Evolutionary conservation across 2,329 filamentous ascomycete species (phyloP).

Genomic region (Sarocladiaceae sp.): DNA sequence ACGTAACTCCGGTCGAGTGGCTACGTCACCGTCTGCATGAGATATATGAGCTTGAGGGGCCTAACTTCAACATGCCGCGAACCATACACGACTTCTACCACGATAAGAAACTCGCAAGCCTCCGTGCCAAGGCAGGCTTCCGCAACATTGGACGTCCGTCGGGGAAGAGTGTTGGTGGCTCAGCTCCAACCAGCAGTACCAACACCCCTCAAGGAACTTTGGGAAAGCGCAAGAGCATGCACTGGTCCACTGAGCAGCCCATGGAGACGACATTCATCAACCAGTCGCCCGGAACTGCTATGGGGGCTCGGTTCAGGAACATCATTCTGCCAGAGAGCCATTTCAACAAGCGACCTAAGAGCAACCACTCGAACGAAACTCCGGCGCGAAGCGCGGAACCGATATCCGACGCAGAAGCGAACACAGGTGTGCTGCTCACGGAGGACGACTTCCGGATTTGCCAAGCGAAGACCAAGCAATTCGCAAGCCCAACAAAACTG

Average conservation of each 20-base stretch:
- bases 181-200: conserved; percentile 16
- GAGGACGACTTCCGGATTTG: conserved; percentile 47
- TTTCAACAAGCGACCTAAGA: conserved; percentile 10
- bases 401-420: conserved; percentile 50
- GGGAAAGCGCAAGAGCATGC: conserved; percentile 24
- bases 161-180: conserved; percentile 29
- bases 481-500: conserved; percentile 41
- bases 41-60: conserved; percentile 36
- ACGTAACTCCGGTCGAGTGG: conserved; percentile 51
- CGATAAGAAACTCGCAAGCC: conserved; percentile 44
- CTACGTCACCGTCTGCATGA: conserved; percentile 53
- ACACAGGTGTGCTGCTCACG: conserved; percentile 39
- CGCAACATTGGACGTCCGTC: conserved; percentile 55
- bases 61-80: conserved; percentile 46
- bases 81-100: conserved; percentile 53
- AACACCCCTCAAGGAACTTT: conserved; percentile 17
- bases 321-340: background rate
- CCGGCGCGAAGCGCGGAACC: background rate
- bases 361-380: conserved; percentile 1
- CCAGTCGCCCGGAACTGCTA: background rate
- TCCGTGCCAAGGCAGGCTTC: conserved; percentile 49
- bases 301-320: background rate
- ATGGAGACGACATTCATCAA: conserved; percentile 21
- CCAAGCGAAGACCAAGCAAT: conserved; percentile 45
- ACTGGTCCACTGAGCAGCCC: conserved; percentile 23